Evolutionary conservation across 2,329 filamentous ascomycete species (phyloP).

Genomic region (Xenoacremonium recifei): DNA sequence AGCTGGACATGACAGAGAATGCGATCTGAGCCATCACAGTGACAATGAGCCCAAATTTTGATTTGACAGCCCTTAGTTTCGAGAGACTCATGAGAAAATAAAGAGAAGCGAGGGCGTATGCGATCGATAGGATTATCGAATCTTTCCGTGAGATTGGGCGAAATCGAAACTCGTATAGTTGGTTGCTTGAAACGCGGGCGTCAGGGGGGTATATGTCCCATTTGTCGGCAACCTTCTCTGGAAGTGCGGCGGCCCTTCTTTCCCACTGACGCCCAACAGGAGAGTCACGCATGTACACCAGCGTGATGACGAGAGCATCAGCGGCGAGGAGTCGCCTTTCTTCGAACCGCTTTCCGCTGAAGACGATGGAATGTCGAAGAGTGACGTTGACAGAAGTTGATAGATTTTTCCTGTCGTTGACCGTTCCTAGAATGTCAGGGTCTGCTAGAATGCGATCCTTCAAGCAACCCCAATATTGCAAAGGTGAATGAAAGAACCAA

Average conservation of each 20-base stretch:
- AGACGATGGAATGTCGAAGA: slow-evolving; percentile 74
- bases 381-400: slow-evolving; percentile 71
- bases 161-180: slow-evolving; percentile 77
- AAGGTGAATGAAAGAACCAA: slow-evolving; percentile 80
- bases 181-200: slow-evolving; percentile 52
- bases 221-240: slow-evolving; percentile 44
- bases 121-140: slow-evolving; percentile 59
- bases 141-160: slow-evolving; percentile 69
- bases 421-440: slow-evolving; percentile 62
- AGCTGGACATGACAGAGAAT: slow-evolving; percentile 74
- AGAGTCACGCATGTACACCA: slow-evolving; percentile 67
- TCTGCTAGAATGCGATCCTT: slow-evolving; percentile 57
- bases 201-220: slow-evolving; percentile 67
- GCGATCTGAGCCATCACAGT: slow-evolving; percentile 69
- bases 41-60: slow-evolving; percentile 67
- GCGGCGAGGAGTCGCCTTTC: slow-evolving; percentile 66
- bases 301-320: slow-evolving; percentile 75
- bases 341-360: slow-evolving; percentile 76
- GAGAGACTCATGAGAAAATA: slow-evolving; percentile 69
- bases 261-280: slow-evolving; percentile 67
- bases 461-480: slow-evolving; percentile 79
- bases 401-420: slow-evolving; percentile 62
- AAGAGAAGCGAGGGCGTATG: slow-evolving; percentile 61
- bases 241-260: slow-evolving; percentile 52
- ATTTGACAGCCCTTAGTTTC: slow-evolving; percentile 73